These are phyloP conservation scores for Salinomyces thailandicus DNA, from an alignment of 2,329 filamentous ascomycete species.

Conservation along the genomic window DNA sequence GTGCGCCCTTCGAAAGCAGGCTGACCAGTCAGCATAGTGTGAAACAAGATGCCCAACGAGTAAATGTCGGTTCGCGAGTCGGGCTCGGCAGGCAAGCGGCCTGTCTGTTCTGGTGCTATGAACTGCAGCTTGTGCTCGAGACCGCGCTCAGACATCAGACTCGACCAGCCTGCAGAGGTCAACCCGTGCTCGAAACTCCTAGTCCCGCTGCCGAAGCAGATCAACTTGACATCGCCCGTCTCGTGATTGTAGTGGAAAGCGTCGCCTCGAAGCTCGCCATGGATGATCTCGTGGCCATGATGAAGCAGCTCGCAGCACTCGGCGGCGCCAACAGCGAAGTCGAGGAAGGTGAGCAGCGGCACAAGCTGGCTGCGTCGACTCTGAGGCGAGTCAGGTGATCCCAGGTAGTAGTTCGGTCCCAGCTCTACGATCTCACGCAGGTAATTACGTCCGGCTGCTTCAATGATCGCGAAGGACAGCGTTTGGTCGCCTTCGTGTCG, in stretches of 20 bases:
- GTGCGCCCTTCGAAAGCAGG: constrained; percentile 69
- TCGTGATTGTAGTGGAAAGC: constrained; percentile 77
- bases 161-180: constrained; percentile 73
- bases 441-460: constrained; percentile 64
- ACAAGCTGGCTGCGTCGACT: constrained; percentile 37
- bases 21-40: constrained; percentile 69
- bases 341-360: constrained; percentile 65
- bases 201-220: constrained; percentile 77
- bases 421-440: constrained; percentile 62
- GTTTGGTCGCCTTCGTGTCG: constrained; percentile 57
- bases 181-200: constrained; percentile 85
- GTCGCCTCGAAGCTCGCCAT: constrained; percentile 83
- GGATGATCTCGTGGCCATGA: constrained; percentile 73
- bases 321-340: constrained; percentile 81
- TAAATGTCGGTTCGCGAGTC: constrained; percentile 91
- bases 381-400: constrained; percentile 14
- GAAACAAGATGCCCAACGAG: constrained; percentile 79
- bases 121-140: constrained; percentile 83
- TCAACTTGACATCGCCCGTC: constrained; percentile 61
- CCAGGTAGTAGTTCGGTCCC: constrained; percentile 49
- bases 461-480: constrained; percentile 73
- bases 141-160: constrained; percentile 69
- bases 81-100: constrained; percentile 82
- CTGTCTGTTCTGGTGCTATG: constrained; percentile 90
- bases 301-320: constrained; percentile 86